Evolutionary conservation across 768 basidiomycete genomes (phyloP), one percentile per base, ranked within the genome.

Genomic region (Sistotremastrum niveocremeum): DNA sequence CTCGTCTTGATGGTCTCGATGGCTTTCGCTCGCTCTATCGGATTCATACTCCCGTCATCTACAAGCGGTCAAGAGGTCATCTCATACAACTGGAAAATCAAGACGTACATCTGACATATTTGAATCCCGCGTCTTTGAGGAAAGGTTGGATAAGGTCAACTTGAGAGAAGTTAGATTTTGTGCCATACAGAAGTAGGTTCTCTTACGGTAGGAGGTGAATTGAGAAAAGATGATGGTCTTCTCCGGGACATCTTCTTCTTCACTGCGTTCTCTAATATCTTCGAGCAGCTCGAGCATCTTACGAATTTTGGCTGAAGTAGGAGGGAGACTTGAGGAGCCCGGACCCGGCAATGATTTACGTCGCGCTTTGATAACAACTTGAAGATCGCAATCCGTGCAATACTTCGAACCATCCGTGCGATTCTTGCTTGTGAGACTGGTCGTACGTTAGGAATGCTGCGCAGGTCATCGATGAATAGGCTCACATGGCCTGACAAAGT

Each of bases 151-250:
- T 71, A 46, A 97, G 58, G 60, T 93, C 79, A 50, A 99, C 66
- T 84, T 20, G 20, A 20, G 20, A 20, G 20, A 20, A 20, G 20
- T 20, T 20, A 20, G 20, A 72, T 66, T 20, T 20, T 20, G 20
- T 20, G 20, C 20, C 20, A 20, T 20, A 20, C 20, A 20, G 20
- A 20, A 20, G 20, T 20, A 20, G 20, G 20, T 20, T 20, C 20
- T 20, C 20, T 20, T 20, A 20, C 20, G 20, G 20, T 87, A 79
- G 44, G 73, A 71, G 1, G 94, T 97, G 51, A 88, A 88, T 57
- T 95, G 93, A 0, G 88, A 91, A 59, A 97, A 98, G 20, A 99
- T 79, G 51, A 98, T 98, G 0, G 91, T 94, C 72, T 97, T 99
- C 58, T 95, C 89, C 20, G 20, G 20, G 20, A 20, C 20, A 20